phyloP scores from a whole-genome alignment of 192 early-diverging fungal species.

The Bifiguratus adelaidae region DNA sequence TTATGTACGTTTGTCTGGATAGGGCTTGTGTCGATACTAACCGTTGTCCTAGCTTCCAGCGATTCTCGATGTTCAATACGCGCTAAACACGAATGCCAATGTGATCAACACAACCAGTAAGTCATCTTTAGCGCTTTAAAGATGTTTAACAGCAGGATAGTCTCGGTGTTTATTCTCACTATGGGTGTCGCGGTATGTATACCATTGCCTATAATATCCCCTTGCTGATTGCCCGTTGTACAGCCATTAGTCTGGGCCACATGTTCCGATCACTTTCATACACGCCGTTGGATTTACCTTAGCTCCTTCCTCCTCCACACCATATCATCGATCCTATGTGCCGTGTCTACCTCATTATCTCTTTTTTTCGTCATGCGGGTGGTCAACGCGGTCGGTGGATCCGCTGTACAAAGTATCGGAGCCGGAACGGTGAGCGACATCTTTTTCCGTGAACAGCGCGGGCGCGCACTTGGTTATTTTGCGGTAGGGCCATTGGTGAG shows the following conservation, averaged over 20 bases:
- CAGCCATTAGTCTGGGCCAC: not conserved
- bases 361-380: slow-evolving; percentile 25
- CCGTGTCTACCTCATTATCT: slow-evolving; percentile 19
- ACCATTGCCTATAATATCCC: too few species aligned
- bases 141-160: too few species aligned
- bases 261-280: not conserved
- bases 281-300: not conserved
- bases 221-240: too few species aligned
- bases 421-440: slow-evolving; percentile 24
- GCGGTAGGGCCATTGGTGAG: slow-evolving; percentile 17
- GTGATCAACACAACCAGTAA: too few species aligned
- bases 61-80: too few species aligned
- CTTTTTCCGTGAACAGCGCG: slow-evolving; percentile 15
- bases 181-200: not conserved
- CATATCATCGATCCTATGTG: slow-evolving; percentile 27
- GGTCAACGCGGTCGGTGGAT: slow-evolving; percentile 29
- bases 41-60: too few species aligned
- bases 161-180: not conserved
- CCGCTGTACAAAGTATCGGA: slow-evolving; percentile 28
- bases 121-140: too few species aligned
- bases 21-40: too few species aligned
- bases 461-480: slow-evolving; percentile 15
- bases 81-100: too few species aligned
- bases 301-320: slow-evolving; percentile 17
- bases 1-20: too few species aligned